A percentile compares a stretch with the other conserved stretches of the same genome.
phyloP scores from a whole-genome alignment of 1,284 basidiomycete species.

The Neolentinus lepideus region DNA sequence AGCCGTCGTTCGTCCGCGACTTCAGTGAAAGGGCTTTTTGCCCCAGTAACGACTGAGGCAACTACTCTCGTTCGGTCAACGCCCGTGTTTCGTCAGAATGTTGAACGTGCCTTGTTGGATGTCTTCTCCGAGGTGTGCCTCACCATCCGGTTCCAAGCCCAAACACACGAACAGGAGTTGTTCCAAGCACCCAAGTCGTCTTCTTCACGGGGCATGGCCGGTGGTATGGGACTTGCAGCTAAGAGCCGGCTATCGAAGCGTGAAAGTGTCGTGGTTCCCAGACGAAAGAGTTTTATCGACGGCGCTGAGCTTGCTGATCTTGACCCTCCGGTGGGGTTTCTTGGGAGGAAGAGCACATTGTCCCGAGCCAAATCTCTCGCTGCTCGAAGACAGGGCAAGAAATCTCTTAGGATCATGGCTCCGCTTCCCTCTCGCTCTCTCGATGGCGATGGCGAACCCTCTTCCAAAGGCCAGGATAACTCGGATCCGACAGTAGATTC shows the following conservation, averaged over 20 bases:
- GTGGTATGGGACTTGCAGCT: constrained; percentile 41
- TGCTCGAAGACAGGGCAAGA: constrained; percentile 32
- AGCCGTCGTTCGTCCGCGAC: constrained; percentile 51
- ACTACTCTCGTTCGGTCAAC: constrained; percentile 65
- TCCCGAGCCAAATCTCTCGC: constrained; percentile 24
- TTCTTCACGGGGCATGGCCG: constrained; percentile 47
- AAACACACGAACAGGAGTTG: constrained; percentile 52
- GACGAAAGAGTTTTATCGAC: constrained; percentile 38
- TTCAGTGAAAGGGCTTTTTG: constrained; percentile 51
- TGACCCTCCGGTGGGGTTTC: too few species aligned
- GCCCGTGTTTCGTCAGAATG: constrained; percentile 54
- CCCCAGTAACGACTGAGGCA: constrained; percentile 37
- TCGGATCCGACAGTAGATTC: constrained; percentile 24
- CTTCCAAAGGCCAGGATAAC: constrained; percentile 10
- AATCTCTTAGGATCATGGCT: constrained; percentile 31
- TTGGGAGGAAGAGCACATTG: constrained; percentile 2
- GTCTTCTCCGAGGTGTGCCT: constrained; percentile 60
- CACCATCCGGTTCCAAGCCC: constrained; percentile 53
- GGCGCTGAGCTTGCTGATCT: constrained; percentile 4
- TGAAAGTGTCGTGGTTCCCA: constrained; percentile 58
- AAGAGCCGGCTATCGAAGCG: constrained; percentile 53
- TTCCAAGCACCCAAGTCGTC: constrained; percentile 45
- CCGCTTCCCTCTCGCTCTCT: constrained; percentile 11
- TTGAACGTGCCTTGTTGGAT: constrained; percentile 63
- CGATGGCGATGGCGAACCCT: constrained; percentile 8